Evolutionary conservation across 495 filamentous ascomycete genomes (phyloP).

Genomic region (Neurospora africana): DNA sequence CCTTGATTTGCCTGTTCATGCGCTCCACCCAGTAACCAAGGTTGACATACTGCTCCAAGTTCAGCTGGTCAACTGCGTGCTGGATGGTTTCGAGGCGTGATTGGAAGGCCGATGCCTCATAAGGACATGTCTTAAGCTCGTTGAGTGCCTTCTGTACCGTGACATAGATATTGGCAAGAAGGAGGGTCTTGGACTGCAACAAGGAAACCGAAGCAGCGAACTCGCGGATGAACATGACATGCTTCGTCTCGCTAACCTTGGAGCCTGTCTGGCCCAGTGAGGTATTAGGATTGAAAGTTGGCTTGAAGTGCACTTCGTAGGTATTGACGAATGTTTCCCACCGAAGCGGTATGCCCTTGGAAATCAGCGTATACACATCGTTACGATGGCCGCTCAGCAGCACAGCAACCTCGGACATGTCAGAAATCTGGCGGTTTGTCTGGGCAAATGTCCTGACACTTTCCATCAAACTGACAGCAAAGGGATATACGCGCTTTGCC

Average conservation of each 20-base stretch:
- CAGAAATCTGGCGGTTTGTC: conserved; percentile 66
- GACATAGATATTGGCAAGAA: conserved; percentile 66
- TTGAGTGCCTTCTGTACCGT: conserved; percentile 70
- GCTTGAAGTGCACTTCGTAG: conserved; percentile 80
- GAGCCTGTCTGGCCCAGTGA: conserved; percentile 46
- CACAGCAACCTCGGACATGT: conserved; percentile 77
- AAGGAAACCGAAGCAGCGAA: conserved; percentile 76
- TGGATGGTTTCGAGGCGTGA: conserved; percentile 76
- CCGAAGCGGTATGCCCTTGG: conserved; percentile 75
- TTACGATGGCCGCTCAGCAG: conserved; percentile 84
- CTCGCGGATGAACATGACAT: conserved; percentile 90
- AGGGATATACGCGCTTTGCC: conserved; percentile 93
- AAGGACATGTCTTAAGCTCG: conserved; percentile 79
- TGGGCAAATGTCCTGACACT: conserved; percentile 83
- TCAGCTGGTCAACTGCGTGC: conserved; percentile 83
- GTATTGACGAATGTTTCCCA: conserved; percentile 98
- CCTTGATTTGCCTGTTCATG: conserved; percentile 74
- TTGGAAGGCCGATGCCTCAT: conserved; percentile 64
- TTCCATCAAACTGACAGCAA: conserved; percentile 96
- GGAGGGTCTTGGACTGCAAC: conserved; percentile 74
- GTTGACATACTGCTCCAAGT: conserved; percentile 90
- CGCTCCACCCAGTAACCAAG: conserved; percentile 76
- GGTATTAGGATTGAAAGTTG: conserved; percentile 45
- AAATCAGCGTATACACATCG: conserved; percentile 68
- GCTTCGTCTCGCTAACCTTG: conserved; percentile 69